Conservation (phyloP, 176 grass and related monocot species). For the Aegilops tauschii region DNA sequence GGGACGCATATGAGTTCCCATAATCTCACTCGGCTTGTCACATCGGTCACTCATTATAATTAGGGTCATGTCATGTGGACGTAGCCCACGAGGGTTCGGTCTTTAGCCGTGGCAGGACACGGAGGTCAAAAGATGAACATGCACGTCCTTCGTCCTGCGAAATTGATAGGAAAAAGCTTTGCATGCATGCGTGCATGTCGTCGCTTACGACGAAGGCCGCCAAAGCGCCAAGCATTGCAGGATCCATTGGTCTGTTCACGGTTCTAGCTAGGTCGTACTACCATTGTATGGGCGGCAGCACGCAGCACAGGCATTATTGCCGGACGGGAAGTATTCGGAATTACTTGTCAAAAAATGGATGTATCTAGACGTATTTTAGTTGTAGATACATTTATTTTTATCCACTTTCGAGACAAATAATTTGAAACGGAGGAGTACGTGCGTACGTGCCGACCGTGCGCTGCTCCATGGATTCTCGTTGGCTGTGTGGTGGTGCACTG, state of each 20-base stretch:
- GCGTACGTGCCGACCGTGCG: background rate
- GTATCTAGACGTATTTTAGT: too few relatives aligned
- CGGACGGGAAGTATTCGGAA: background rate
- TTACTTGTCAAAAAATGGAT: too few relatives aligned
- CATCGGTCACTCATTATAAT: too few relatives aligned
- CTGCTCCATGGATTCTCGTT: background rate
- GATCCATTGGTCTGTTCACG: background rate
- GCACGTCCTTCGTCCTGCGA: background rate
- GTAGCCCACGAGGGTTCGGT: conserved; percentile 17
- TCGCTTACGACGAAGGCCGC: background rate
- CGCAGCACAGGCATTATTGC: background rate
- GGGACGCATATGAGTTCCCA: background rate
- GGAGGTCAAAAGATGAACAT: conserved; percentile 11
- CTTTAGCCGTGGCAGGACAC: background rate
- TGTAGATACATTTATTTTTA: too few relatives aligned
- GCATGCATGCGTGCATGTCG: background rate
- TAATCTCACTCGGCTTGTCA: background rate
- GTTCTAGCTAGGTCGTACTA: background rate
- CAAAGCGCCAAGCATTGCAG: background rate
- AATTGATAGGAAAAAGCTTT: background rate
- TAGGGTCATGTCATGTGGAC: conserved; percentile 1
- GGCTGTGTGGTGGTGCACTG: background rate
- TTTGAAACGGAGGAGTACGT: too few relatives aligned
- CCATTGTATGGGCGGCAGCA: background rate
- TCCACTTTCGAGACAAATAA: too few relatives aligned